Evolutionary conservation across 2,329 filamentous ascomycete species (phyloP).

Genomic region (Phyllosticta citribraziliensis): DNA sequence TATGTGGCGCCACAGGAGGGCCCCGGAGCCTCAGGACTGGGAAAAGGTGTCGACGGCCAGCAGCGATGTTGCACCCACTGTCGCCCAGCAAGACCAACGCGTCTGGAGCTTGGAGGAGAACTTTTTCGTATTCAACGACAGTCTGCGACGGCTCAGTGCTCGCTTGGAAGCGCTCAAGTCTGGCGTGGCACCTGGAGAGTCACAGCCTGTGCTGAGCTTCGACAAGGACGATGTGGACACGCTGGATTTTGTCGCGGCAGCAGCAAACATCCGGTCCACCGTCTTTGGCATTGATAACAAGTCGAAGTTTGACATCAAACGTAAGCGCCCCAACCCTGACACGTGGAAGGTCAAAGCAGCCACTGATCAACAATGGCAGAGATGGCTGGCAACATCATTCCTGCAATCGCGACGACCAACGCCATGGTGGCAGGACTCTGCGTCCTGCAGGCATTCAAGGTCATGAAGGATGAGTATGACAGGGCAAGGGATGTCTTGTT

Average conservation of each 20-base stretch:
- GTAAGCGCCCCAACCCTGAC: slow-evolving; percentile 24
- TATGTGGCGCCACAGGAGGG: slow-evolving; percentile 82
- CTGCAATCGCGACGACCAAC: slow-evolving; percentile 95
- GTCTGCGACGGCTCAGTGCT: slow-evolving; percentile 64
- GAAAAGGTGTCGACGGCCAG: slow-evolving; percentile 48
- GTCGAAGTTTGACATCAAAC: slow-evolving; percentile 92
- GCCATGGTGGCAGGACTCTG: slow-evolving; percentile 91
- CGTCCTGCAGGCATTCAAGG: slow-evolving; percentile 86
- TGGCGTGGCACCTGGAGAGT: slow-evolving; percentile 38
- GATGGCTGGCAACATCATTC: slow-evolving; percentile 99
- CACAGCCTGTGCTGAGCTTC: slow-evolving; percentile 62
- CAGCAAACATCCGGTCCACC: slow-evolving; percentile 77
- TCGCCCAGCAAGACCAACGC: slow-evolving; percentile 59
- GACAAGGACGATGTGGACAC: slow-evolving; percentile 97
- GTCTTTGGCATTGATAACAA: slow-evolving; percentile 84
- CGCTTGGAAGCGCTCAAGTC: slow-evolving; percentile 58
- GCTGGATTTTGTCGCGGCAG: slow-evolving; percentile 84
- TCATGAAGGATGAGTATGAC: slow-evolving; percentile 61
- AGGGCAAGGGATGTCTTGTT: slow-evolving; percentile 80
- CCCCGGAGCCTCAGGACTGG: slow-evolving; percentile 66
- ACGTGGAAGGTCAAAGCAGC: not conserved
- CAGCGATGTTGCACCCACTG: slow-evolving; percentile 39
- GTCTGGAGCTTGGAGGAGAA: slow-evolving; percentile 79
- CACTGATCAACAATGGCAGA: slow-evolving; percentile 37
- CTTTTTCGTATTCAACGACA: slow-evolving; percentile 76